phyloP scores from a whole-genome alignment of 208 protist genomes.

The Trichomonas tenax region DNA sequence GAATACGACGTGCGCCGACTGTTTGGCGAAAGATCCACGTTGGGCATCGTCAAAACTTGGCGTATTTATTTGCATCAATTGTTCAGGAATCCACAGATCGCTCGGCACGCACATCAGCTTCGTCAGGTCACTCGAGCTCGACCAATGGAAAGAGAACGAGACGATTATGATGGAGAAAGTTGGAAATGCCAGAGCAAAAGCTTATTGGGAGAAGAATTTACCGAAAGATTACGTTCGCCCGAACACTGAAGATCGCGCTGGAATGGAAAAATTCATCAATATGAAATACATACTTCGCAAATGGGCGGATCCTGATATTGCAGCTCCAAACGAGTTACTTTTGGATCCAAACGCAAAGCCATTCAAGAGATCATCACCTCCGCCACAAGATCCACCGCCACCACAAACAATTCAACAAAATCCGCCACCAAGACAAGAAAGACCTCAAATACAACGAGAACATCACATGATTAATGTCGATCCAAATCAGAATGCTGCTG shows the following conservation, averaged over 20 bases:
- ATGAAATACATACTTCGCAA: not conserved
- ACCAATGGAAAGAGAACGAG: slow-evolving; percentile 38
- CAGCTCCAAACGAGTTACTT: not conserved
- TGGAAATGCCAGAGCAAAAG: slow-evolving; percentile 18
- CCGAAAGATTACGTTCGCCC: not conserved
- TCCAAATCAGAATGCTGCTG: not conserved
- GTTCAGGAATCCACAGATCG: slow-evolving; percentile 44
- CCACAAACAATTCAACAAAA: not conserved
- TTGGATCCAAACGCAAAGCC: not conserved
- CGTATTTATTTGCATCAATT: slow-evolving; percentile 50
- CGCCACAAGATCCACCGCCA: not conserved
- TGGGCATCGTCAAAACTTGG: slow-evolving; percentile 46
- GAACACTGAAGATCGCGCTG: not conserved
- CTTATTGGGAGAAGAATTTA: not conserved
- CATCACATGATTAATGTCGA: not conserved
- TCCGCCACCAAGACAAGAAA: not conserved
- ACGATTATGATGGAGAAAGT: slow-evolving; percentile 15
- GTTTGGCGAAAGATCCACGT: slow-evolving; percentile 23
- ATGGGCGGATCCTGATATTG: not conserved
- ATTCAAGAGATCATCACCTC: not conserved
- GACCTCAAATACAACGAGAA: not conserved
- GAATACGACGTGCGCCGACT: slow-evolving; percentile 28
- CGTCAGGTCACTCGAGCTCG: slow-evolving; percentile 38
- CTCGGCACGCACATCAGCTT: slow-evolving; percentile 48
- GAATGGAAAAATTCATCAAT: not conserved